These are phyloP conservation scores for Talaromyces amestolkiae DNA, from an alignment of 2,329 filamentous ascomycete genomes.

Conservation along the genomic window DNA sequence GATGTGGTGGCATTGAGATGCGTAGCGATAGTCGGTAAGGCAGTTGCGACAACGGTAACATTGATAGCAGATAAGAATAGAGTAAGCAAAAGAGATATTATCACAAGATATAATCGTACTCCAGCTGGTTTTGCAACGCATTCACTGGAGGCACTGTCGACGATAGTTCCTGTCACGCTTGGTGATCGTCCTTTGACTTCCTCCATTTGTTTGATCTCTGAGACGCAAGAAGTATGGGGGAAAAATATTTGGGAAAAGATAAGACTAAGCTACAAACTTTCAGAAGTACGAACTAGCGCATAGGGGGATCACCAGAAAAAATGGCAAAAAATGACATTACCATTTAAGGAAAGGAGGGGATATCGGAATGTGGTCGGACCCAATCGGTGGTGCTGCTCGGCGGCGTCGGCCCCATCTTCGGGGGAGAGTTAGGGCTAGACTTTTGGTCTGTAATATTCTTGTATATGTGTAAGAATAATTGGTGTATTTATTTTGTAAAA, in stretches of 20 bases:
- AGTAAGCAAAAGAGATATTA: slow-evolving; percentile 7
- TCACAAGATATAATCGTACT: slow-evolving; percentile 13
- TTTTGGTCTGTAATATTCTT: slow-evolving; percentile 12
- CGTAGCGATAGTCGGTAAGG: slow-evolving; percentile 54
- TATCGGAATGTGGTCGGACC: background rate
- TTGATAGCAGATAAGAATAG: slow-evolving; percentile 27
- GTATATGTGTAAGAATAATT: slow-evolving; percentile 1
- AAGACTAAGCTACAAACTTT: background rate
- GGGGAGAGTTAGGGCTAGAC: slow-evolving; percentile 7
- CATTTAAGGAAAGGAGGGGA: background rate
- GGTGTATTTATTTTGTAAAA: background rate
- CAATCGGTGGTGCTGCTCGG: slow-evolving; percentile 17
- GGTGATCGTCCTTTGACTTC: slow-evolving; percentile 4
- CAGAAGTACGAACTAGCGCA: background rate
- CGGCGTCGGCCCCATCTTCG: slow-evolving; percentile 15
- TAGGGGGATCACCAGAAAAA: background rate
- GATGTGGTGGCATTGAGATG: slow-evolving; percentile 48
- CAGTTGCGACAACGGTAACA: slow-evolving; percentile 55
- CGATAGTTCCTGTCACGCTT: slow-evolving; percentile 1
- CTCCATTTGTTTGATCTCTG: background rate
- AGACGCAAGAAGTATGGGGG: background rate
- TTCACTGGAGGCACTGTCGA: background rate
- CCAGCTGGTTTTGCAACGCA: background rate
- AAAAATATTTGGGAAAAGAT: background rate
- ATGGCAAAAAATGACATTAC: background rate